Percentiles rank a stretch among this genome's conserved stretches.
phyloP scores from a whole-genome alignment of 2,329 filamentous ascomycete genomes.

The Bipolaris gigantea region DNA sequence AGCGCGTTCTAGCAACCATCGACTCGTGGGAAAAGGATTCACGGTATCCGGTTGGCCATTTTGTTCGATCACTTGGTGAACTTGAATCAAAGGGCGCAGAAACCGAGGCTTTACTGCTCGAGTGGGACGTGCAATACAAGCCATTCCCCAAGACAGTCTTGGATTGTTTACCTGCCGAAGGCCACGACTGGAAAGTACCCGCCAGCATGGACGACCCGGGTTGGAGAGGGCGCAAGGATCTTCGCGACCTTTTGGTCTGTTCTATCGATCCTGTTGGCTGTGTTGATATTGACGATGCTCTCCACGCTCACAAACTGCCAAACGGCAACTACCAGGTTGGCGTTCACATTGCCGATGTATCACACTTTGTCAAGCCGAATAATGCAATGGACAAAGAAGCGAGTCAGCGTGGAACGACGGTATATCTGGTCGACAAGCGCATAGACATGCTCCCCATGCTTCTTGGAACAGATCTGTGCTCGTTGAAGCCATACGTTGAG shows the following conservation, averaged over 20 bases:
- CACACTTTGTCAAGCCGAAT: conserved; percentile 94
- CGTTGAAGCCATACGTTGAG: conserved; percentile 96
- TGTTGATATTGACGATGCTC: conserved; percentile 96
- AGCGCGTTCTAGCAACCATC: conserved; percentile 89
- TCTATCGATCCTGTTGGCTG: conserved; percentile 96
- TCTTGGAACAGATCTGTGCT: conserved; percentile 93
- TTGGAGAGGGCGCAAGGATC: conserved; percentile 82
- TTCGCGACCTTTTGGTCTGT: conserved; percentile 85
- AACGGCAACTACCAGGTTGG: conserved; percentile 97
- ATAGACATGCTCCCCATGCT: conserved; percentile 99
- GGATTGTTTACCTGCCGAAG: conserved; percentile 87
- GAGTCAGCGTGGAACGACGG: conserved; percentile 89
- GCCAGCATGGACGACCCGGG: conserved; percentile 76
- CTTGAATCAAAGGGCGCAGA: conserved; percentile 97
- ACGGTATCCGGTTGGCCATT: conserved; percentile 88
- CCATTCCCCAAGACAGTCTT: conserved; percentile 95
- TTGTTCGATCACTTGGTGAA: conserved; percentile 89
- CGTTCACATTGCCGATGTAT: conserved; percentile 99
- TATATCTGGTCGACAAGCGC: conserved; percentile 97
- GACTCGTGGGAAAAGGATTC: conserved; percentile 95
- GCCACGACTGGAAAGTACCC: conserved; percentile 92
- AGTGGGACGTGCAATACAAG: conserved; percentile 96
- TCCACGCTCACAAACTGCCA: conserved; percentile 80
- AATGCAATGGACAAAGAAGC: conserved; percentile 98
- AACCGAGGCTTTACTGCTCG: conserved; percentile 89